Evolutionary conservation across 768 basidiomycete species (phyloP).

Genomic region (Pisolithus albus): DNA sequence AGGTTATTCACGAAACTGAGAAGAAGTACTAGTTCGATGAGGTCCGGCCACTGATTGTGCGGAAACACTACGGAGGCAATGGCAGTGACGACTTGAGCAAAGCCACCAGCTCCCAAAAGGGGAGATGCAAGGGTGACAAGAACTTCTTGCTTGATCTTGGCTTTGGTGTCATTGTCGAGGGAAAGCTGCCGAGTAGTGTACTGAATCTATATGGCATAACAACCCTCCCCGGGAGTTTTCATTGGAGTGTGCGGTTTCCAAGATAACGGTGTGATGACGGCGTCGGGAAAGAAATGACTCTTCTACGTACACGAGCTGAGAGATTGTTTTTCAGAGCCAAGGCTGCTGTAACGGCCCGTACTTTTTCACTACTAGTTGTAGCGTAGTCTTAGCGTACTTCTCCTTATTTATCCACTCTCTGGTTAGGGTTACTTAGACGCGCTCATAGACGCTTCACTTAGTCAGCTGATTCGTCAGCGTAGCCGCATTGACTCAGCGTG

Average conservation of each 20-base stretch:
- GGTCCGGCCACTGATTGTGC: conserved; percentile 78
- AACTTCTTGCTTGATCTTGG: no score
- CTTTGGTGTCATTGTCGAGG: conserved; percentile 59
- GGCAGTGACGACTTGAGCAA: conserved; percentile 90
- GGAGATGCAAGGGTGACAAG: no score
- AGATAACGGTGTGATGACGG: conserved; percentile 17
- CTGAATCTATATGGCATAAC: conserved; percentile 52
- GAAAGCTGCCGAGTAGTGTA: conserved; percentile 76
- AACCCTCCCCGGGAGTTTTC: no score
- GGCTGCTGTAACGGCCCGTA: no score
- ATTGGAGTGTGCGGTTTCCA: conserved; percentile 48
- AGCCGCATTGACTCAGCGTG: no score
- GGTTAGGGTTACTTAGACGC: no score
- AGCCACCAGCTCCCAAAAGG: conserved; percentile 65
- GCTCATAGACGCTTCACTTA: no score
- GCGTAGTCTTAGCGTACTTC: no score
- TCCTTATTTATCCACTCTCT: no score
- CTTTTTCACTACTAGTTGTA: no score
- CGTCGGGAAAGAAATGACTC: conserved; percentile 13
- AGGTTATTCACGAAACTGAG: conserved; percentile 80
- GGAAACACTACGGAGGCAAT: conserved; percentile 93
- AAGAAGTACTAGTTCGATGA: conserved; percentile 83
- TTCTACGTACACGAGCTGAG: conserved; percentile 73
- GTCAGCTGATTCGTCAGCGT: no score
- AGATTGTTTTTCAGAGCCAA: no score